These are phyloP conservation scores for Sclerotinia glacialis DNA, from an alignment of 2,329 filamentous ascomycete species.

Conservation along the genomic window DNA sequence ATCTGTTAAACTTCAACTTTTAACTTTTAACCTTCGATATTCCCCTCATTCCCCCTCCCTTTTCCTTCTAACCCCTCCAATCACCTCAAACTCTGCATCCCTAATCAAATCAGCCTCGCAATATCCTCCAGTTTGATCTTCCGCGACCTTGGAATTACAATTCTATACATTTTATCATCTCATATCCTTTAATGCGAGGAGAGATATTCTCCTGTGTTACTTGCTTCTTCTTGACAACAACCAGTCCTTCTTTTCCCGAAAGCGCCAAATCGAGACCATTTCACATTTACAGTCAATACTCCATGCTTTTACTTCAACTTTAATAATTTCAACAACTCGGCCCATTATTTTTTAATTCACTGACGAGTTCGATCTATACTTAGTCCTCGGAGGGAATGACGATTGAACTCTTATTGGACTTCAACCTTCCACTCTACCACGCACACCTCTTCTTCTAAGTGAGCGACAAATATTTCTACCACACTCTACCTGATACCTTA, in stretches of 20 bases:
- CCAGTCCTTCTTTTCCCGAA: background rate
- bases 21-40: background rate
- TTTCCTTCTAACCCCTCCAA: background rate
- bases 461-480: background rate
- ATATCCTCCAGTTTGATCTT: background rate
- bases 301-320: background rate
- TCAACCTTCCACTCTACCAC: background rate
- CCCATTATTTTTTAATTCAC: constrained; percentile 15
- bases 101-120: background rate
- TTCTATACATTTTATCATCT: background rate
- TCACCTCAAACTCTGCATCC: no score
- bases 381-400: background rate
- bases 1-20: background rate
- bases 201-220: background rate
- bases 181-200: background rate
- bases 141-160: background rate
- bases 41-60: no score
- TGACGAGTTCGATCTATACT: background rate
- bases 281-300: background rate
- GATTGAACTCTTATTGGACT: background rate
- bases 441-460: background rate
- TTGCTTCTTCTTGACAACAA: background rate
- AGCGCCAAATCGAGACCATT: background rate
- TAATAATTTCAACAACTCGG: background rate
- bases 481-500: background rate